A percentile compares a stretch with the other conserved stretches of the same genome.
Conservation (phyloP, 164 flowering plant species). For the Brasenia schreberi region DNA sequence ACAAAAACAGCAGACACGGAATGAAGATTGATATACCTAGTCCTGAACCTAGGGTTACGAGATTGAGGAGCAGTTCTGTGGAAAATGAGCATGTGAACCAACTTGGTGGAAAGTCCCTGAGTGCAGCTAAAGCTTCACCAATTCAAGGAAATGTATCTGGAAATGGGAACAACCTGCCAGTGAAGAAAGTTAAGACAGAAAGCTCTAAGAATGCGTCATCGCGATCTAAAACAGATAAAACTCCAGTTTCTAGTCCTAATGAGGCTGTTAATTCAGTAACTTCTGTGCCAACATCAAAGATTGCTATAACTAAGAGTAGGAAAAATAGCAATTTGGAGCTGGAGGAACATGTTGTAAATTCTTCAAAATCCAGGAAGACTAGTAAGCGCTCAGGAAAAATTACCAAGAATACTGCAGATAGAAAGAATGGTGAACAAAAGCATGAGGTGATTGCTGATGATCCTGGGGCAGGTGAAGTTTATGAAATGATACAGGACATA, state of each 20-base stretch:
- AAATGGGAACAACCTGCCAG: background rate
- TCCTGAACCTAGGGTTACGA: background rate
- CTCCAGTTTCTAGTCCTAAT: background rate
- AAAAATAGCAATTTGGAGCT: background rate
- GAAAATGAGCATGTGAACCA: background rate
- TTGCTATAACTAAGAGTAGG: background rate
- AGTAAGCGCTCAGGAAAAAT: background rate
- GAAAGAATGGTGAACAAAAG: background rate
- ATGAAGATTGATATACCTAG: background rate
- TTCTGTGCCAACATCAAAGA: background rate
- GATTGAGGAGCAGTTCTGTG: background rate
- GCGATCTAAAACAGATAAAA: background rate
- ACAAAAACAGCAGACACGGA: background rate
- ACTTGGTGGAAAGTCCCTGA: background rate
- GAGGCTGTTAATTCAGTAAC: background rate
- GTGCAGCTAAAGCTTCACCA: background rate
- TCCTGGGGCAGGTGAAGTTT: background rate
- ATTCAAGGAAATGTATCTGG: background rate
- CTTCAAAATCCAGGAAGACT: background rate
- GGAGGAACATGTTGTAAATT: background rate
- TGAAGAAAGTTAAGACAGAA: background rate
- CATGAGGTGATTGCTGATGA: background rate
- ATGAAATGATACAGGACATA: background rate
- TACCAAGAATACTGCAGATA: background rate
- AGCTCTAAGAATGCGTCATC: background rate